Evolutionary conservation across 495 filamentous ascomycete genomes (phyloP).

Genomic region (Xylaria telfairii): DNA sequence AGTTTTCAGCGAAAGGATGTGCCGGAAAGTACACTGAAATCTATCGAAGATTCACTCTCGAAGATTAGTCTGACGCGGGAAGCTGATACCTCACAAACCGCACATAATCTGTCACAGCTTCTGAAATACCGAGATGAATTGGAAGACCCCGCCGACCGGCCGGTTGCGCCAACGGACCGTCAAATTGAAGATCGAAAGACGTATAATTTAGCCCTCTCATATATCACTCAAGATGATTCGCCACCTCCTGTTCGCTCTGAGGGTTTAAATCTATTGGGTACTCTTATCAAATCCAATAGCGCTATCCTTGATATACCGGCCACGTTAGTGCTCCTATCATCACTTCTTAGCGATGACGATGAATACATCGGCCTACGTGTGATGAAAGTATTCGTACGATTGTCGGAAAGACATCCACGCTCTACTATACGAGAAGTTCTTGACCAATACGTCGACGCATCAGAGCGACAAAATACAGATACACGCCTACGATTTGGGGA

Average conservation of each 20-base stretch:
- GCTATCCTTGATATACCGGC: constrained; percentile 74
- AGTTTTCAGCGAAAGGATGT: constrained; percentile 62
- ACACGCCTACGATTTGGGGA: constrained; percentile 76
- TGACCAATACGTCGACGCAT: constrained; percentile 70
- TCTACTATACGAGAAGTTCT: constrained; percentile 70
- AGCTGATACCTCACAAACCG: constrained; percentile 55
- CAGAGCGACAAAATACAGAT: constrained; percentile 65
- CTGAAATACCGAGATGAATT: constrained; percentile 60
- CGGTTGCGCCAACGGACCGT: constrained; percentile 43
- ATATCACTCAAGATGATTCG: constrained; percentile 69
- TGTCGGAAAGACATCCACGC: constrained; percentile 69
- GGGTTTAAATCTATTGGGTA: constrained; percentile 73
- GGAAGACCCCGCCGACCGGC: constrained; percentile 45
- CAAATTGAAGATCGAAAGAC: constrained; percentile 71
- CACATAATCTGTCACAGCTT: constrained; percentile 62
- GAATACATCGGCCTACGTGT: constrained; percentile 77
- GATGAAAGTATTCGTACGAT: constrained; percentile 69
- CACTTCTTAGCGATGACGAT: constrained; percentile 70
- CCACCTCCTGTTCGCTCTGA: constrained; percentile 79
- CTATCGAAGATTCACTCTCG: constrained; percentile 58
- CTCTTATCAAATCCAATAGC: constrained; percentile 65
- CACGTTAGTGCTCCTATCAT: constrained; percentile 69
- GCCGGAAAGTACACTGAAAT: constrained; percentile 49
- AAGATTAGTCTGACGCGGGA: constrained; percentile 47
- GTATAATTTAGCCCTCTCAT: constrained; percentile 72